Base-by-base conservation (phyloP, 2,329 filamentous ascomycete species). In the Fusarium sp. region DNA sequence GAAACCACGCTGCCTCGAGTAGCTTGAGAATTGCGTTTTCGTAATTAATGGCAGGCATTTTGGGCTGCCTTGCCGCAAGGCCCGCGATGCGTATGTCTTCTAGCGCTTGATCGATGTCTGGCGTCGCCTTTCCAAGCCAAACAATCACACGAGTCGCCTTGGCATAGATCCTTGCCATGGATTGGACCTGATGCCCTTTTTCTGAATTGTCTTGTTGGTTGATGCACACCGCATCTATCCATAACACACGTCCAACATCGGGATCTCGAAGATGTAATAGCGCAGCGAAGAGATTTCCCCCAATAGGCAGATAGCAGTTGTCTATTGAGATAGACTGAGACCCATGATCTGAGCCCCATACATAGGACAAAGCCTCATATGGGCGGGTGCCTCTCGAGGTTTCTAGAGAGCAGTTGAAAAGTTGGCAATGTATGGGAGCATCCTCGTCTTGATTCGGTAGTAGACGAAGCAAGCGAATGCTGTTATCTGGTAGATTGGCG, bases 41-140 rank as follows among this genome's bases (percentile, higher is more conserved):
- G 4, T n/a, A n/a, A n/a, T 41, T 30, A 0, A 0, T 29, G 1
- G 4, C 2, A 2, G 8, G 32, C 10, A 4, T 49, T 10, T 2
- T n/a, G 30, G n/a, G 9, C 2, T 13, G 27, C 12, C n/a, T 13
- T 4, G 4, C 22, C 8, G 48, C 15, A 5, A 18, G 18, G n/a
- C 24, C 16, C 9, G 16, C 16, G 16, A 18, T 38, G 2, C 57
- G 24, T 15, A 55, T 54, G 5, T 18, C 12, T 12, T 38, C 15
- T 3, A 59, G 6, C 6, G 29, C 7, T 10, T 45, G 6, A 5
- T 27, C 11, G 7, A 40, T 45, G 2, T 7, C 12, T 6, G 29
- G 10, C 4, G 8, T 15, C 1, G 29, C 11, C 5, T 7, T 16
- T 29, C 56, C 29, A n/a, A 59, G 56, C 56, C n/a, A 59, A 34